Evolutionary conservation across 1,139 yeast genomes (phyloP).

Genomic region (Scheffersomyces titani): DNA sequence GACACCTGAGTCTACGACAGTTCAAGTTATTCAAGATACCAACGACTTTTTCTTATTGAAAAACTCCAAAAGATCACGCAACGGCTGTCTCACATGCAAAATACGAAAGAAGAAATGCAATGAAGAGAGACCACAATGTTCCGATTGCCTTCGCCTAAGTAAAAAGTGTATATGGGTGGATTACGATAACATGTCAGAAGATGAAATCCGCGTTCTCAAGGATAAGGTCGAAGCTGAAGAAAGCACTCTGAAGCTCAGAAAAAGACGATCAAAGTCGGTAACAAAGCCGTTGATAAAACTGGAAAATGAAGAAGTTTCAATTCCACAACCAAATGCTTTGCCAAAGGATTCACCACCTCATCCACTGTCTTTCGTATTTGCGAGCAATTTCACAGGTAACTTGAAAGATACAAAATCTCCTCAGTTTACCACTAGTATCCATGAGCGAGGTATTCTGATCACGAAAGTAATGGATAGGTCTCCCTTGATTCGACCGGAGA

Average conservation of each 20-base stretch:
- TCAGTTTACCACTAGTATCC: conserved; percentile 1
- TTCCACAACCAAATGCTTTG: background rate
- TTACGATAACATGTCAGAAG: conserved; percentile 26
- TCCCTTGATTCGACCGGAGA: background rate
- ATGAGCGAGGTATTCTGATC: conserved; percentile 4
- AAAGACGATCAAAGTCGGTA: conserved; percentile 22
- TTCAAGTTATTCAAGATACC: conserved; percentile 7
- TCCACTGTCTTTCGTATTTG: background rate
- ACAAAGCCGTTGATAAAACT: background rate
- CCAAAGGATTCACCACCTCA: background rate
- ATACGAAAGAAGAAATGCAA: conserved; percentile 73
- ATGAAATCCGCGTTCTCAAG: conserved; percentile 23
- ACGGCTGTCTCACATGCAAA: conserved; percentile 74
- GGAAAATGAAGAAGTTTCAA: background rate
- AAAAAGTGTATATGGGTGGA: conserved; percentile 34
- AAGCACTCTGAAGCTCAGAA: conserved; percentile 33
- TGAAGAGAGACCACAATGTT: conserved; percentile 61
- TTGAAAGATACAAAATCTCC: background rate
- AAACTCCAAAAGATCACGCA: conserved; percentile 37
- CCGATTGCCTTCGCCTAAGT: conserved; percentile 32
- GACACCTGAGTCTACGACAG: conserved; percentile 1
- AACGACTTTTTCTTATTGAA: conserved; percentile 5
- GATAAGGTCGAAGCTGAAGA: conserved; percentile 32
- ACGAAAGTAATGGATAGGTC: background rate
- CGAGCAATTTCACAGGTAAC: background rate